These are phyloP conservation scores for Trametes polyzona DNA, from an alignment of 1,284 basidiomycete species.

Conservation along the genomic window DNA sequence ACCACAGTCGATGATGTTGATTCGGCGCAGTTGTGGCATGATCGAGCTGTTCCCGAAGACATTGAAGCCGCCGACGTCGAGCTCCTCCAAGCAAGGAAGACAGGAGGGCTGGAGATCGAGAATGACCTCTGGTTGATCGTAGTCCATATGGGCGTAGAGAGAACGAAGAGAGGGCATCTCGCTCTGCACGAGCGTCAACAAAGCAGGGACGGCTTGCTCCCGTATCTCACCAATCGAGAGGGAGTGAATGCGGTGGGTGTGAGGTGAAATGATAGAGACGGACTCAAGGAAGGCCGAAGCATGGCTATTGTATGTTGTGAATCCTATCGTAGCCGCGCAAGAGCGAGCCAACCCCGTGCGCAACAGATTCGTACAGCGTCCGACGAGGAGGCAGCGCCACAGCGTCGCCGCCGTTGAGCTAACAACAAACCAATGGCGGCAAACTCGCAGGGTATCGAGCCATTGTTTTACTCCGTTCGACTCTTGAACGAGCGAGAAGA, in stretches of 20 bases:
- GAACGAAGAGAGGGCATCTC: background rate
- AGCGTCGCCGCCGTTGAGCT: background rate
- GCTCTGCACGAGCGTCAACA: background rate
- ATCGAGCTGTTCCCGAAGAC: background rate
- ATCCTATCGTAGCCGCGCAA: background rate
- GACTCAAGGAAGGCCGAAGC: background rate
- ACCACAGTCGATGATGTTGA: background rate
- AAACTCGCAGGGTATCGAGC: background rate
- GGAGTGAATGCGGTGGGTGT: background rate
- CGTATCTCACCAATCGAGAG: background rate
- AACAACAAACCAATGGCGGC: background rate
- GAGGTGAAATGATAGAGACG: background rate
- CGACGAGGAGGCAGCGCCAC: background rate
- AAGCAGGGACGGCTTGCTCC: background rate
- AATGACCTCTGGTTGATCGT: background rate
- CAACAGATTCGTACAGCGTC: background rate
- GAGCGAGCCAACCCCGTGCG: background rate
- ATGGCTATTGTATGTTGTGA: background rate
- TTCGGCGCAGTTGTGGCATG: background rate
- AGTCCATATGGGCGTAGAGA: background rate
- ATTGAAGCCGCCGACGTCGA: background rate
- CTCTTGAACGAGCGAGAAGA: background rate
- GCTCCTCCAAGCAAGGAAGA: background rate
- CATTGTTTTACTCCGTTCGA: background rate
- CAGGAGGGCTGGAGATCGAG: background rate